phyloP scores from a whole-genome alignment of 208 protist genomes.

The Trypanosoma brucei region DNA sequence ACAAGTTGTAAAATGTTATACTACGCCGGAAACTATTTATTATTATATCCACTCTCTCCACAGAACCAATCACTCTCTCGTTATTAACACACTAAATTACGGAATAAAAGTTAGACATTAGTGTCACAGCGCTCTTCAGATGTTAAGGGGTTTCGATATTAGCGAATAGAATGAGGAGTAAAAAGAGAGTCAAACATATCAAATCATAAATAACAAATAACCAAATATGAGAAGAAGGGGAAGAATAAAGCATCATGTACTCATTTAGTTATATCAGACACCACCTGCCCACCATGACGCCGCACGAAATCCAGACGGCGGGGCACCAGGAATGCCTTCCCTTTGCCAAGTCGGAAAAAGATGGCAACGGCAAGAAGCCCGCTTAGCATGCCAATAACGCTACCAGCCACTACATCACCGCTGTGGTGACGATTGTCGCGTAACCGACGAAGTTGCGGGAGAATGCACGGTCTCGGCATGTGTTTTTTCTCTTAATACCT shows the following conservation, averaged over 20 bases:
- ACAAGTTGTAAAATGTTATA: too few relatives aligned
- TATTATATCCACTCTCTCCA: too few relatives aligned
- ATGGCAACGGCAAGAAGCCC: constrained; percentile 17
- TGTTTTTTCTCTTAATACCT: background rate
- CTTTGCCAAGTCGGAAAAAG: constrained; percentile 8
- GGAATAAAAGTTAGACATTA: too few relatives aligned
- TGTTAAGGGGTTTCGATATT: too few relatives aligned
- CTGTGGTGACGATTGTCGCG: constrained; percentile 61
- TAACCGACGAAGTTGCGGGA: constrained; percentile 16
- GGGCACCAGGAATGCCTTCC: constrained; percentile 5
- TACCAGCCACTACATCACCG: constrained; percentile 48
- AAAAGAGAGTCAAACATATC: too few relatives aligned
- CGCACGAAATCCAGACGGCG: constrained; percentile 8
- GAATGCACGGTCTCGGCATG: background rate
- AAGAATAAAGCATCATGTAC: background rate
- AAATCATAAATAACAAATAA: too few relatives aligned
- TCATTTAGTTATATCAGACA: background rate
- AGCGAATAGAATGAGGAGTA: too few relatives aligned
- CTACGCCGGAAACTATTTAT: too few relatives aligned
- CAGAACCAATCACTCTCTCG: too few relatives aligned
- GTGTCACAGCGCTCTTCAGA: too few relatives aligned
- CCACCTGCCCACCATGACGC: background rate
- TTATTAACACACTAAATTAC: too few relatives aligned
- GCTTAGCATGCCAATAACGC: constrained; percentile 30
- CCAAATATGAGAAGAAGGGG: background rate